Evolutionary conservation across 352 stramenopile species (phyloP), one percentile per base, ranked within the genome.

Genomic region (Phytophthora capsici): DNA sequence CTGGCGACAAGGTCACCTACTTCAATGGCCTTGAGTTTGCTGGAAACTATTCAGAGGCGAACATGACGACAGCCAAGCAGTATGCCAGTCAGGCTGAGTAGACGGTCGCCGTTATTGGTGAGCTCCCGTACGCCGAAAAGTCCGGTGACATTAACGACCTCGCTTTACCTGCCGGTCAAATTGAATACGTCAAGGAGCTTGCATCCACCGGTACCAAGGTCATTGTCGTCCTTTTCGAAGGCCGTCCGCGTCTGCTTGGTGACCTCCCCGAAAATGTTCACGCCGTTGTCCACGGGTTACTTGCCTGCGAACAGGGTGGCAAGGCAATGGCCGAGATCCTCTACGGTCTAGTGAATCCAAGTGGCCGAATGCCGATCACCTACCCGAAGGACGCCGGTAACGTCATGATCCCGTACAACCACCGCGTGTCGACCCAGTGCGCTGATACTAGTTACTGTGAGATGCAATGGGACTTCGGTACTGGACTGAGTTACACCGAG

Each of bases 261-360:
- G 81, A 72, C 13, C 55, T 90, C 13, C 50, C 77, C 0, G 69
- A 81, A 14, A 57, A 68, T 25, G 88, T 88, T 7, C 61, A 90
- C 34, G 28, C 8, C 2, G 28, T 34, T 13, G 28, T 34, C 0
- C 1, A 34, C 8, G 28, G 28, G 1, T 1, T 34, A 2, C 28
- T 34, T 14, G 80, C 86, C 0, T 86, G 89, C 14, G 82, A 91
- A 28, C 65, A 75, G 9, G 86, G 88, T 6, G 89, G 89, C 1
- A 77, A 90, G 57, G 86, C 85, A 2, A 82, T 96, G 38, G 84
- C 89, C 6, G 84, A 96, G 45, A 86, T 96, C 38, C 26, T 96
- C 8, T 89, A 88, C 47, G 89, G 88, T 5, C 49, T 75, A 6
- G 73, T 88, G 10, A 94, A 93, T 63, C 88, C 88, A 12, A 95